phyloP scores from a whole-genome alignment of 2,329 filamentous ascomycete genomes.

The Colletotrichum melonis region DNA sequence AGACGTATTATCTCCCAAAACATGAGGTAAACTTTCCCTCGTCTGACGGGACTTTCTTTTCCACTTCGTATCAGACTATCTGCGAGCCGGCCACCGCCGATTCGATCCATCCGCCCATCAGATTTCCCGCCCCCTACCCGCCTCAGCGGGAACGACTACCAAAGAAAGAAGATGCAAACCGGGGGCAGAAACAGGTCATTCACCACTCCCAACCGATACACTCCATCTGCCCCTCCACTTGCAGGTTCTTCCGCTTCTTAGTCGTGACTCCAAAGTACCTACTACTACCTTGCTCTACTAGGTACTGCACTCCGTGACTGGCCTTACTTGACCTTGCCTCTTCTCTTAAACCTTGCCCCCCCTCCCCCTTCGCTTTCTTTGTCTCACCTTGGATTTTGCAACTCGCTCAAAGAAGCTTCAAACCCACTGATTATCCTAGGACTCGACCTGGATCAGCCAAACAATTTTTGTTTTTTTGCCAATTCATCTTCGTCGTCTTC shows the following conservation, averaged over 20 bases:
- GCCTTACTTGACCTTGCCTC: conserved; percentile 5
- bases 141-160: not conserved
- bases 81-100: not conserved
- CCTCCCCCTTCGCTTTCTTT: conserved; percentile 16
- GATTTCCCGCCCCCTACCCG: too few relatives aligned
- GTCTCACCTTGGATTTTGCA: conserved; percentile 29
- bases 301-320: too few relatives aligned
- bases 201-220: not conserved
- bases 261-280: not conserved
- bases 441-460: not conserved
- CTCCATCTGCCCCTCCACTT: not conserved
- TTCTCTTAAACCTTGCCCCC: conserved; percentile 6
- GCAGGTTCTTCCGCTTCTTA: not conserved
- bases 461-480: not conserved
- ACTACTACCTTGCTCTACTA: not conserved
- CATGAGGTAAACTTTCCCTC: conserved; percentile 8
- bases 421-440: not conserved
- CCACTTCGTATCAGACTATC: not conserved
- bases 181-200: not conserved
- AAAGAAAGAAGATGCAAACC: not conserved
- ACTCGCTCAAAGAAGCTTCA: conserved; percentile 20
- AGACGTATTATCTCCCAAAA: not conserved
- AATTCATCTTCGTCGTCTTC: not conserved
- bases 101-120: not conserved
- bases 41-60: not conserved